phyloP scores from a whole-genome alignment of 345 rosid species.

The Pelargonium nanum region DNA sequence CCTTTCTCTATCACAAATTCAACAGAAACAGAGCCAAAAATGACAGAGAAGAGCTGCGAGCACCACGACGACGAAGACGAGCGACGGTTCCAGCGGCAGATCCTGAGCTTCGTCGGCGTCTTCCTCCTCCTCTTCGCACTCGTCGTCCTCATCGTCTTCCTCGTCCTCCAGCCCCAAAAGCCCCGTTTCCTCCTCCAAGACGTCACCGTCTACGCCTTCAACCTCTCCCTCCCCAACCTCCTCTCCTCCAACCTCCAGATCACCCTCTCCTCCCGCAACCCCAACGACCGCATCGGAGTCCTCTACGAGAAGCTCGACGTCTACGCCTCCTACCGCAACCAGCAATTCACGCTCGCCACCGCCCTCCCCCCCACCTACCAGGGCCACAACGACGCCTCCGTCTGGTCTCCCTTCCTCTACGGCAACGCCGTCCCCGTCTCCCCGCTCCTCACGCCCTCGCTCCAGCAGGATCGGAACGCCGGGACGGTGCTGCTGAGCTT shows the following conservation, averaged over 20 bases:
- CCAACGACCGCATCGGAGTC: slow-evolving; percentile 50
- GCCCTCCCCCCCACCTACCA: slow-evolving; percentile 50
- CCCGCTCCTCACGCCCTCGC: slow-evolving; percentile 22
- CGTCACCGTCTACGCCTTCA: slow-evolving; percentile 48
- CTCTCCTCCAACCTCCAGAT: slow-evolving; percentile 46
- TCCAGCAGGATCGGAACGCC: slow-evolving; percentile 43
- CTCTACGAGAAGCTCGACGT: slow-evolving; percentile 41
- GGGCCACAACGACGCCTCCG: slow-evolving; percentile 42
- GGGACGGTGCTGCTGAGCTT: slow-evolving; percentile 47
- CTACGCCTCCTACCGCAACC: slow-evolving; percentile 58
- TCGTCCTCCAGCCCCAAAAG: slow-evolving; percentile 48
- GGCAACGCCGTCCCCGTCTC: slow-evolving; percentile 45
- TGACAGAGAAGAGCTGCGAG: slow-evolving; percentile 28
- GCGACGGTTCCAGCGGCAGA: slow-evolving; percentile 10
- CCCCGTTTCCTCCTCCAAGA: slow-evolving; percentile 64
- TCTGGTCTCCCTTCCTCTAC: slow-evolving; percentile 62
- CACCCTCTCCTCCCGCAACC: slow-evolving; percentile 55
- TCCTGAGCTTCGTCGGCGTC: slow-evolving; percentile 8
- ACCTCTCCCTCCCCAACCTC: slow-evolving; percentile 32
- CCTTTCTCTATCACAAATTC: too few species aligned
- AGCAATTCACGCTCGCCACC: slow-evolving; percentile 49
- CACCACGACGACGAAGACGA: slow-evolving; percentile 19
- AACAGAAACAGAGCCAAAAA: slow-evolving; percentile 5
- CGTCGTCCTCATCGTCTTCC: slow-evolving; percentile 16
- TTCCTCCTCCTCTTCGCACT: slow-evolving; percentile 6